Evolutionary conservation across 805 yeast genomes (phyloP).

Genomic region (Cyberlindnera lachancei): DNA sequence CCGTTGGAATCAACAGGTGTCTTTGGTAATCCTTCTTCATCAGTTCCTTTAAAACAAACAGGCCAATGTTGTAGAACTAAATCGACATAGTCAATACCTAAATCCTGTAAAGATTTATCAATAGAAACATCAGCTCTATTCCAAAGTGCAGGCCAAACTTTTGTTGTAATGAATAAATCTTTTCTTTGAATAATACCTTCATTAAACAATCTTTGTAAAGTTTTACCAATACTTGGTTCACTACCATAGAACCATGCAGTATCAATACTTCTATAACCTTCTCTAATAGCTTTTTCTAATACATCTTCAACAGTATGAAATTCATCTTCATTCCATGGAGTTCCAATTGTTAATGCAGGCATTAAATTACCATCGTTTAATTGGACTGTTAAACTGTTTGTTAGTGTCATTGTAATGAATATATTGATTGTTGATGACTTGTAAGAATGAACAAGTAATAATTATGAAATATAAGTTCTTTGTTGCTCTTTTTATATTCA

Average conservation of each 20-base stretch:
- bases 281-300: slow-evolving; percentile 30
- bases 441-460: too few relatives aligned
- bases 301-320: slow-evolving; percentile 40
- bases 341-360: slow-evolving; percentile 68
- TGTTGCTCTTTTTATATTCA: too few relatives aligned
- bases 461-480: too few relatives aligned
- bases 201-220: slow-evolving; percentile 38
- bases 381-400: slow-evolving; percentile 6
- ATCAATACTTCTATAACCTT: slow-evolving; percentile 69
- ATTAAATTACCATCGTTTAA: slow-evolving; percentile 50
- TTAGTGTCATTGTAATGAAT: too few relatives aligned
- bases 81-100: slow-evolving; percentile 71
- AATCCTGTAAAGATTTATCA: slow-evolving; percentile 46
- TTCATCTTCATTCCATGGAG: slow-evolving; percentile 45
- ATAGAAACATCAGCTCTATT: slow-evolving; percentile 44
- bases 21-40: slow-evolving; percentile 45
- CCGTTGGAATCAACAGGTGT: slow-evolving; percentile 31
- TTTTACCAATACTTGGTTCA: slow-evolving; percentile 48
- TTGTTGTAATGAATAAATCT: slow-evolving; percentile 65
- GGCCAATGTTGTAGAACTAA: slow-evolving; percentile 80
- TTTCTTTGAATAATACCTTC: slow-evolving; percentile 39
- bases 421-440: too few relatives aligned
- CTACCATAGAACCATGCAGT: slow-evolving; percentile 66
- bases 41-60: slow-evolving; percentile 53
- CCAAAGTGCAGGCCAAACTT: slow-evolving; percentile 57